These are phyloP conservation scores for Typha latifolia DNA, from an alignment of 176 grass and related monocot species.

Conservation along the genomic window DNA sequence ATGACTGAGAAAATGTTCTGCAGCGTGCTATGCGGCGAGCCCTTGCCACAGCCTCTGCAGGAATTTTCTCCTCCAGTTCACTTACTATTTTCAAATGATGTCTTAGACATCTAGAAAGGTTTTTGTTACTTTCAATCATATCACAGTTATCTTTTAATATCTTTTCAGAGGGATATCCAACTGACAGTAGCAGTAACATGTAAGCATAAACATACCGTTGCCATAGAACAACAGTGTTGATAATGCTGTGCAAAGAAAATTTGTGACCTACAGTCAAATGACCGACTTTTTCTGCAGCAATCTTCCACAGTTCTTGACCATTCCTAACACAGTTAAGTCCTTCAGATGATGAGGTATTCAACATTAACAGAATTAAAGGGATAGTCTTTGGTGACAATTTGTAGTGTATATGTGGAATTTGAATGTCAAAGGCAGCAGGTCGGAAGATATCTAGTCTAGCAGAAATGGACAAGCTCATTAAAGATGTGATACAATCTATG, in stretches of 20 bases:
- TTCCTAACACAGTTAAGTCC: slow-evolving; percentile 37
- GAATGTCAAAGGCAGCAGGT: slow-evolving; percentile 41
- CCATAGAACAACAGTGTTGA: slow-evolving; percentile 44
- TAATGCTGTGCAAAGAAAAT: slow-evolving; percentile 38
- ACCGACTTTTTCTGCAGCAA: slow-evolving; percentile 33
- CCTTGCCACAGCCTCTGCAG: slow-evolving; percentile 57
- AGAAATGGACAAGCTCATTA: slow-evolving; percentile 33
- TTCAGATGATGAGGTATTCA: slow-evolving; percentile 43
- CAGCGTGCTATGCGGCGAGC: slow-evolving; percentile 49
- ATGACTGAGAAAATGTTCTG: slow-evolving; percentile 20
- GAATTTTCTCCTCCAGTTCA: slow-evolving; percentile 60
- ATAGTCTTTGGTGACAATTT: slow-evolving; percentile 36
- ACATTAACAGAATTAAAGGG: slow-evolving; percentile 49
- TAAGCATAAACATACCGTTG: slow-evolving; percentile 58
- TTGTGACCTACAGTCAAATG: slow-evolving; percentile 9
- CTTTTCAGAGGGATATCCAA: slow-evolving; percentile 51
- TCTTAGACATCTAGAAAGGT: slow-evolving; percentile 33
- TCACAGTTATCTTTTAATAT: slow-evolving; percentile 30
- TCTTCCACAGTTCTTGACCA: slow-evolving; percentile 57
- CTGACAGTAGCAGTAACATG: slow-evolving; percentile 40
- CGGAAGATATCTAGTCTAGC: slow-evolving; percentile 45
- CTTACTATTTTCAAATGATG: slow-evolving; percentile 43
- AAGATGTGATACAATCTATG: slow-evolving; percentile 38
- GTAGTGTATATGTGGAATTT: slow-evolving; percentile 25
- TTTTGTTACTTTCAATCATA: slow-evolving; percentile 31